Evolutionary conservation across 2,329 filamentous ascomycete species (phyloP).

Genomic region (Cephalotrichum gorgonifer): DNA sequence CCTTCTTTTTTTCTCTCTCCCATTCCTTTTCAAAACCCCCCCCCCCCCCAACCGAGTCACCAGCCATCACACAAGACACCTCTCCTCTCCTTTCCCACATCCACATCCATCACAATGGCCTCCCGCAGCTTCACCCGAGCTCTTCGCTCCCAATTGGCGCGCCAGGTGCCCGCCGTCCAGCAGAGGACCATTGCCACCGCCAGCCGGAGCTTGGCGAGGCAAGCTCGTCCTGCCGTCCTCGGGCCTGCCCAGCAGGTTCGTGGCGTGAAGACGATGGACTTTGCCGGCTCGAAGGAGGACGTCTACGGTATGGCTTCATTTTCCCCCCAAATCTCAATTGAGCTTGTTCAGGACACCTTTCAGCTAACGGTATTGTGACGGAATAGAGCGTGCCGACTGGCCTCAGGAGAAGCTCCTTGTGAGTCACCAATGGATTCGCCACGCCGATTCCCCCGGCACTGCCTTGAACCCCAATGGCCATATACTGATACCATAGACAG

Average conservation of each 20-base stretch:
- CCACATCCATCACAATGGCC: conserved; percentile 48
- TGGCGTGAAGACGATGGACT: conserved; percentile 98
- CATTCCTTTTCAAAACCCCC: neutral
- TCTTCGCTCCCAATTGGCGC: conserved; percentile 51
- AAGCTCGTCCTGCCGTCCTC: conserved; percentile 39
- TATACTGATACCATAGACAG: conserved; percentile 31
- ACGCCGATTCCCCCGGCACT: neutral
- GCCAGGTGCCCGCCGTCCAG: conserved; percentile 51
- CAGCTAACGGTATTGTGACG: neutral
- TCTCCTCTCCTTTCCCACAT: conserved; percentile 21
- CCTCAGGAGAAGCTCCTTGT: conserved; percentile 95
- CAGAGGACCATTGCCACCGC: conserved; percentile 54
- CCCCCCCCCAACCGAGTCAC: neutral
- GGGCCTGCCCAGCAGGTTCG: conserved; percentile 58
- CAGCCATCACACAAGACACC: conserved; percentile 8
- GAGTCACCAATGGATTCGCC: conserved; percentile 31
- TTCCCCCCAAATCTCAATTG: conserved; percentile 11
- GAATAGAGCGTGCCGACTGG: conserved; percentile 93
- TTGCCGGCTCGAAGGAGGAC: conserved; percentile 87
- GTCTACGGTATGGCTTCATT: conserved; percentile 63
- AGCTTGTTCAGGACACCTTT: neutral
- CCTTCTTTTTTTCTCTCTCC: conserved; percentile 3
- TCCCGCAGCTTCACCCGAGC: conserved; percentile 64
- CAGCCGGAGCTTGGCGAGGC: conserved; percentile 39
- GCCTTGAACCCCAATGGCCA: neutral